Percentiles rank a stretch among this genome's conserved stretches.
Evolutionary conservation across 176 grass and related monocot species (phyloP).

Genomic region (Rhynchospora tenuis): DNA sequence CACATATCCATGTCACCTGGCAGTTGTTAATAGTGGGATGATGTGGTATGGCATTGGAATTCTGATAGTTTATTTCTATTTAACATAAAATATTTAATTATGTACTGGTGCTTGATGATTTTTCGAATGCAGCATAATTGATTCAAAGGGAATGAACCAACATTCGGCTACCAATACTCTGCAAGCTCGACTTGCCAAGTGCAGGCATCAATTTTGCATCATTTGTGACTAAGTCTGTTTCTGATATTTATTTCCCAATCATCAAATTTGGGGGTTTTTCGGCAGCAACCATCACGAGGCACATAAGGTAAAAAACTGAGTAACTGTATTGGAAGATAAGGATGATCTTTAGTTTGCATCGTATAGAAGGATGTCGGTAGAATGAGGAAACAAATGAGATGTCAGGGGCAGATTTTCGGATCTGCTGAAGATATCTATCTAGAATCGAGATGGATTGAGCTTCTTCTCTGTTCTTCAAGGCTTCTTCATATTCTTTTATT

Average conservation of each 20-base stretch:
- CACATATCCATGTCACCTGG: too few species aligned
- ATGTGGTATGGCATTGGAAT: not conserved
- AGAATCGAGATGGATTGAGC: not conserved
- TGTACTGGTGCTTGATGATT: not conserved
- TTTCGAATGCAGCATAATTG: not conserved
- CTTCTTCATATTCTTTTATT: not conserved
- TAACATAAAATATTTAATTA: not conserved
- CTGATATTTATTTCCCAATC: not conserved
- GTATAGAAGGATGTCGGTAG: not conserved
- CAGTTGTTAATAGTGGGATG: not conserved
- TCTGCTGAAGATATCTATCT: not conserved
- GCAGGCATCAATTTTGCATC: not conserved
- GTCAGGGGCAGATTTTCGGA: not conserved
- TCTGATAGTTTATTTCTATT: not conserved
- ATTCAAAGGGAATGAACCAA: too few species aligned
- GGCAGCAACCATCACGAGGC: not conserved
- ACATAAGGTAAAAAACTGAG: not conserved
- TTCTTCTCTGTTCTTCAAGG: not conserved
- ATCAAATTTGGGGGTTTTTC: not conserved
- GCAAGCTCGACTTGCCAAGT: too few species aligned
- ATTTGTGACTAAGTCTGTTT: not conserved
- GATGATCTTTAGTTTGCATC: not conserved
- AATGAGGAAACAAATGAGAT: not conserved
- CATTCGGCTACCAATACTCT: too few species aligned
- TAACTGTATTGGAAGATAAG: not conserved